These are phyloP conservation scores for Populus hybrid DNA, from an alignment of 441 rosid species.

Conservation along the genomic window DNA sequence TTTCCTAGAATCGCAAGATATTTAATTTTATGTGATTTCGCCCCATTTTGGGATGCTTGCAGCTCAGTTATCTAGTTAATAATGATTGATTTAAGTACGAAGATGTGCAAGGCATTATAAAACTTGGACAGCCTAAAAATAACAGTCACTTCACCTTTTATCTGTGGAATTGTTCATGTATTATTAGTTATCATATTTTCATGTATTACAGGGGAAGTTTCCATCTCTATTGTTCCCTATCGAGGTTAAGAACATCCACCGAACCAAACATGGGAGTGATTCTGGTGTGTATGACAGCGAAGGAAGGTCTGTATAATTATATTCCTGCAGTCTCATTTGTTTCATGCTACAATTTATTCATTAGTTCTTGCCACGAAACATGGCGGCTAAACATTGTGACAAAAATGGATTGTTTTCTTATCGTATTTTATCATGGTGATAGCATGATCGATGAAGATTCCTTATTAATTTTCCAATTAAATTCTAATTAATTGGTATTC, in stretches of 20 bases:
- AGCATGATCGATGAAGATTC: no score
- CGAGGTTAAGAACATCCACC: conserved; percentile 61
- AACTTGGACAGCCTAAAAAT: no score
- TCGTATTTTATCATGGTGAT: neutral
- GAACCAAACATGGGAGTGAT: no score
- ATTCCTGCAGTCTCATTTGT: neutral
- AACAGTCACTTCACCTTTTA: neutral
- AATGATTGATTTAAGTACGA: neutral
- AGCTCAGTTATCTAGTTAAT: neutral
- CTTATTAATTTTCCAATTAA: no score
- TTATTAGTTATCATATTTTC: neutral
- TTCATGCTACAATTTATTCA: neutral
- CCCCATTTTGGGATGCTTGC: neutral
- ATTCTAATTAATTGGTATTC: no score
- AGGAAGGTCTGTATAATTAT: conserved; percentile 54
- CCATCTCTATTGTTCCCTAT: conserved; percentile 60
- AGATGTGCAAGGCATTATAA: no score
- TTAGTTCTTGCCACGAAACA: neutral
- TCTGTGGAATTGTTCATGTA: neutral
- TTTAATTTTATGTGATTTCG: neutral
- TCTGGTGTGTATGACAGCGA: conserved; percentile 71
- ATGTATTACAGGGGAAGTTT: conserved; percentile 49
- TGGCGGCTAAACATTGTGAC: neutral
- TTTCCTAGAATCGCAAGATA: no score
- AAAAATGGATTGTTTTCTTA: neutral